Evolutionary conservation across 345 rosid genomes (phyloP).

Genomic region (Acer negundo): DNA sequence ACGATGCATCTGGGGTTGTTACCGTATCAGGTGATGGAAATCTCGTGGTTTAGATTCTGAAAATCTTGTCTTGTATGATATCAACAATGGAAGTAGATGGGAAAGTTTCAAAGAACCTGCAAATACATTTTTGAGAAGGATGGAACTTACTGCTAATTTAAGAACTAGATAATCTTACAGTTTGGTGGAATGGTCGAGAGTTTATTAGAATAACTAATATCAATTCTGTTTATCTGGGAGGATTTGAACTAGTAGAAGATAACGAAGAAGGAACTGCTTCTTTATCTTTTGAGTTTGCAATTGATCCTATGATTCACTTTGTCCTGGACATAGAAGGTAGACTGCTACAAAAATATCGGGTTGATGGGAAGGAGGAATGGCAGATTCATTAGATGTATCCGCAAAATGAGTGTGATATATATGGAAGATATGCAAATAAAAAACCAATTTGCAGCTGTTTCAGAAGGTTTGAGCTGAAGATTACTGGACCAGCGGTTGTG

Average conservation of each 20-base stretch:
- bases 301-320: slow-evolving; percentile 2
- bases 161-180: slow-evolving; percentile 25
- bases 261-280: slow-evolving; percentile 27
- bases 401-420: slow-evolving; percentile 36
- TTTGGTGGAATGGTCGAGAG: slow-evolving; percentile 49
- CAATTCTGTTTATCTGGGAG: neutral
- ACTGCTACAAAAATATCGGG: slow-evolving; percentile 11
- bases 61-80: slow-evolving; percentile 35
- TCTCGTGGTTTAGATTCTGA: slow-evolving; percentile 44
- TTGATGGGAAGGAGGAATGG: too few relatives aligned
- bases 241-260: slow-evolving; percentile 19
- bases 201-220: slow-evolving; percentile 30
- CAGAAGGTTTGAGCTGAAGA: slow-evolving; percentile 49
- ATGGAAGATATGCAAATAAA: slow-evolving; percentile 37
- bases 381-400: neutral
- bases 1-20: slow-evolving; percentile 45
- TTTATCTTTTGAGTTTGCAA: slow-evolving; percentile 15
- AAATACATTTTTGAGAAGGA: slow-evolving; percentile 30
- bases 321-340: slow-evolving; percentile 40
- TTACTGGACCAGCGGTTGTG: slow-evolving; percentile 50
- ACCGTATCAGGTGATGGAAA: slow-evolving; percentile 47
- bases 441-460: slow-evolving; percentile 51
- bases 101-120: slow-evolving; percentile 57
- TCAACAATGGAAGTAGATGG: slow-evolving; percentile 37
- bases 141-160: slow-evolving; percentile 20